Evolutionary conservation across 805 yeast genomes (phyloP).

Genomic region (Kluyveromyces siamensis): DNA sequence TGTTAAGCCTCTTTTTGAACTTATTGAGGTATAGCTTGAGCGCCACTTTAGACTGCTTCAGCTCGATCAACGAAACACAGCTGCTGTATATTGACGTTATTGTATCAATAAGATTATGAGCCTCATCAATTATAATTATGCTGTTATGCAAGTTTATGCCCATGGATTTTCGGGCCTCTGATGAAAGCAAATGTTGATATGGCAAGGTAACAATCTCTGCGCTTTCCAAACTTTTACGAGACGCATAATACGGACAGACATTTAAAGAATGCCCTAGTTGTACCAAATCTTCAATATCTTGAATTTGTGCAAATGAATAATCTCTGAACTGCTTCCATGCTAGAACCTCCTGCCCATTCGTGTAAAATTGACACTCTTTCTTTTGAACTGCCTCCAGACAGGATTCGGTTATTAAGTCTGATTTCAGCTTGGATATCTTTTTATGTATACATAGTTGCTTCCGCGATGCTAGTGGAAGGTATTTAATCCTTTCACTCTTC

Average conservation of each 20-base stretch:
- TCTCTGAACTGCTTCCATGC: slow-evolving; percentile 42
- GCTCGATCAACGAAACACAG: slow-evolving; percentile 41
- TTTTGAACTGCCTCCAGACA: slow-evolving; percentile 6
- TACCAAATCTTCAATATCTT: slow-evolving; percentile 75
- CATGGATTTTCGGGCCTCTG: slow-evolving; percentile 50
- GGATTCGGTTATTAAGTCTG: slow-evolving; percentile 55
- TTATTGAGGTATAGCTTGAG: slow-evolving; percentile 47
- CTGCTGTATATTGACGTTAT: slow-evolving; percentile 62
- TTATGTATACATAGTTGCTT: slow-evolving; percentile 77
- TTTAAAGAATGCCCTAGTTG: slow-evolving; percentile 45
- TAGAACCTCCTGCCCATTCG: slow-evolving; percentile 18
- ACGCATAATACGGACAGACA: slow-evolving; percentile 78
- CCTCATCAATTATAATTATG: slow-evolving; percentile 81
- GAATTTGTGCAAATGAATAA: slow-evolving; percentile 43
- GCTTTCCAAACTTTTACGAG: slow-evolving; percentile 41
- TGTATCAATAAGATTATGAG: slow-evolving; percentile 79
- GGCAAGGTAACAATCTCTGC: slow-evolving; percentile 81
- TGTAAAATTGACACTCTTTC: slow-evolving; percentile 6
- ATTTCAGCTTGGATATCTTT: slow-evolving; percentile 39
- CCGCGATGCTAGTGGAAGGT: slow-evolving; percentile 70
- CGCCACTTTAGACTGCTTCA: slow-evolving; percentile 37
- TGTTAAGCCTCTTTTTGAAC: slow-evolving; percentile 56
- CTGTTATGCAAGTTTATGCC: slow-evolving; percentile 52
- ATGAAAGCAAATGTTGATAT: slow-evolving; percentile 62
- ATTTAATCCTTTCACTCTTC: slow-evolving; percentile 48